Base-by-base conservation (phyloP, 768 basidiomycete genomes). In the Postia placenta region DNA sequence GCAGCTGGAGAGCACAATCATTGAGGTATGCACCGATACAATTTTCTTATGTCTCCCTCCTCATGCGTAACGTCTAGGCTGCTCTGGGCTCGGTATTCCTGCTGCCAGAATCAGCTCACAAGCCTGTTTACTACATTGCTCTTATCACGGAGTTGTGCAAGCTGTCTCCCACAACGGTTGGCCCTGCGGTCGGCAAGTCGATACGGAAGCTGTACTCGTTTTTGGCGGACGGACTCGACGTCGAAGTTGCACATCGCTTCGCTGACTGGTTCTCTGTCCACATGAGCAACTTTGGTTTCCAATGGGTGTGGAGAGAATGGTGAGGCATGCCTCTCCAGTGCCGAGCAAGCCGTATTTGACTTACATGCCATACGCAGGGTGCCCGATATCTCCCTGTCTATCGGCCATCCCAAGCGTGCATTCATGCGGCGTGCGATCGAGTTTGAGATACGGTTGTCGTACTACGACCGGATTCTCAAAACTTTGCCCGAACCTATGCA, bases 241-340 rank as follows among this genome's bases (percentile, higher is more conserved):
- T 89, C 6, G 94, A 95, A 52, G 71, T 90, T 45, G 74, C 84
- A 1, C 78, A 85, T 42, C 74, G 91, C 25, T 88, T 93, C 50
- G 83, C 89, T 0, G 93, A 97, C 52, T 99, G 96, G 96, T 96
- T 98, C 57, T 78, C 91, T 2, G 75, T 88, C 2, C 96, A 99
- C 60, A 86, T 99, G 83, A 94, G 91, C 56, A 99, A 99, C 68
- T 99, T 97, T 64, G 86, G 85, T 22, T 99, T 97, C 69, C 83
- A 86, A 59, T 98, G 96, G 96, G 92, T 96, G 12, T 99, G 96
- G 96, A 94, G 92, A 60, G 96, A 98, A 76, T 99, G 96, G 95
- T 93, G 45, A 39, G 83, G 27, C 12, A 3, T 48, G 7, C 24
- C 11, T 48, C 39, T 4, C 17, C 12, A 11, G 2, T 23, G 28